Conservation (phyloP, 2,329 filamentous ascomycete species). For the Ophiostoma fasciatum region DNA sequence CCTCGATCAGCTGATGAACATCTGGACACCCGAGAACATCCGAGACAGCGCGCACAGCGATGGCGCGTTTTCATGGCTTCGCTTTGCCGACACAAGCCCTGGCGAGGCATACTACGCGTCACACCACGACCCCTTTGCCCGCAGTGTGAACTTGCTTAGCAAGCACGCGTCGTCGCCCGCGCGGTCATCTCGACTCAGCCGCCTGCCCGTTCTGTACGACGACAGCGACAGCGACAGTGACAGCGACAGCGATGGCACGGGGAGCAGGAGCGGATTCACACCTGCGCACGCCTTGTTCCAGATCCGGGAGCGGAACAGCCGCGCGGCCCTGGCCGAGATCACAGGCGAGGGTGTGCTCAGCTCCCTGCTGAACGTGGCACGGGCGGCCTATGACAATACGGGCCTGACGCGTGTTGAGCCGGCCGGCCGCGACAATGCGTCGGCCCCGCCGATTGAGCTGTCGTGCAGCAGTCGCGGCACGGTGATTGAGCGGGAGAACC, state of each 20-base stretch:
- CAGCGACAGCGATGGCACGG: neutral
- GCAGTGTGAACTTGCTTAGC: conserved; percentile 36
- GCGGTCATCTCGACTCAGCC: conserved; percentile 34
- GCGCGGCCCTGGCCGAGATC: conserved; percentile 51
- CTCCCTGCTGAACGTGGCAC: conserved; percentile 66
- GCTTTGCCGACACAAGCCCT: conserved; percentile 66
- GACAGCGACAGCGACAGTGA: conserved; percentile 26
- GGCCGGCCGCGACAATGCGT: conserved; percentile 61
- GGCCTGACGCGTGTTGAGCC: conserved; percentile 70
- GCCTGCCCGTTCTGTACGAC: conserved; percentile 56
- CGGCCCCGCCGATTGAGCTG: conserved; percentile 76
- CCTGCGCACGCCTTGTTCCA: conserved; percentile 70
- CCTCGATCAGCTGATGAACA: conserved; percentile 70
- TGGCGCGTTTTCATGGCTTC: conserved; percentile 73
- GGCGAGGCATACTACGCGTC: conserved; percentile 57
- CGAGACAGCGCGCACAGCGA: conserved; percentile 43
- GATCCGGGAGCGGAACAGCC: conserved; percentile 56
- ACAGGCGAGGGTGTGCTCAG: conserved; percentile 58
- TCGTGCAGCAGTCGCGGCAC: conserved; percentile 54
- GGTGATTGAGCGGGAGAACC: conserved; percentile 51
- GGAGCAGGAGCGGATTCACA: conserved; percentile 37
- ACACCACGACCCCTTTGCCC: conserved; percentile 56
- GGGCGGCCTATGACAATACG: conserved; percentile 46
- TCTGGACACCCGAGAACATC: conserved; percentile 75
- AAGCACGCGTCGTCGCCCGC: conserved; percentile 26